Evolutionary conservation across 2,329 filamentous ascomycete genomes (phyloP).

Genomic region (Tetracladium maxilliforme): DNA sequence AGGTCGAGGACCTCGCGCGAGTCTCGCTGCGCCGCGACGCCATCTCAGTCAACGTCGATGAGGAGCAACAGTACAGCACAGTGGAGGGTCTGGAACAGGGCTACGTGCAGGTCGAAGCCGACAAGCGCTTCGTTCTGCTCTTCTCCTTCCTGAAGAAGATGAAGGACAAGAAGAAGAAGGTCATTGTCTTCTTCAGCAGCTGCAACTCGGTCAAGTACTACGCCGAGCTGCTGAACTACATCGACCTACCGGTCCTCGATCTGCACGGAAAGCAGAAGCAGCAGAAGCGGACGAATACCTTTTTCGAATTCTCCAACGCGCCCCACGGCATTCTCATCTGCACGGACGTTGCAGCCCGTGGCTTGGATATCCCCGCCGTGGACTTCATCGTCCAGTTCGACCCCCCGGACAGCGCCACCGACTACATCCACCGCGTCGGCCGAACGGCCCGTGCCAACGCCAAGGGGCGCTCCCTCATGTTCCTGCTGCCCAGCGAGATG

Average conservation of each 20-base stretch:
- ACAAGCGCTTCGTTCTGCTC: constrained; percentile 84
- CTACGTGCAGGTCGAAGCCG: constrained; percentile 84
- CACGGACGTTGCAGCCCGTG: constrained; percentile 90
- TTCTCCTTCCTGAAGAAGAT: constrained; percentile 92
- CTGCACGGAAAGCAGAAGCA: constrained; percentile 96
- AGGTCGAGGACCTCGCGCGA: constrained; percentile 90
- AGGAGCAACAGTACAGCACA: constrained; percentile 77
- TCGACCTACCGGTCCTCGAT: constrained; percentile 78
- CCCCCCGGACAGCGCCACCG: constrained; percentile 76
- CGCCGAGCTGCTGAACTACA: constrained; percentile 90
- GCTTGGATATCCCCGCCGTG: constrained; percentile 87
- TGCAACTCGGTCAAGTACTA: constrained; percentile 95
- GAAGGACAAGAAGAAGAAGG: constrained; percentile 79
- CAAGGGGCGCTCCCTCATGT: constrained; percentile 82
- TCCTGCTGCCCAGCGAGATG: constrained; percentile 82
- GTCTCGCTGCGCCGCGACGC: constrained; percentile 87
- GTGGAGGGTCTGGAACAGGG: constrained; percentile 92
- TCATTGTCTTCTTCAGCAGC: constrained; percentile 90
- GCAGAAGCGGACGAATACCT: constrained; percentile 96
- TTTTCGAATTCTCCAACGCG: constrained; percentile 90
- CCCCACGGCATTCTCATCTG: constrained; percentile 81
- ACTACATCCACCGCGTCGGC: constrained; percentile 93
- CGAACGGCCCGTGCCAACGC: constrained; percentile 74
- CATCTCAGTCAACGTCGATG: constrained; percentile 93
- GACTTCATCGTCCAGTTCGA: constrained; percentile 97